These are phyloP conservation scores for Pontederia crassipes DNA, from an alignment of 176 grass and related monocot species.

Conservation along the genomic window DNA sequence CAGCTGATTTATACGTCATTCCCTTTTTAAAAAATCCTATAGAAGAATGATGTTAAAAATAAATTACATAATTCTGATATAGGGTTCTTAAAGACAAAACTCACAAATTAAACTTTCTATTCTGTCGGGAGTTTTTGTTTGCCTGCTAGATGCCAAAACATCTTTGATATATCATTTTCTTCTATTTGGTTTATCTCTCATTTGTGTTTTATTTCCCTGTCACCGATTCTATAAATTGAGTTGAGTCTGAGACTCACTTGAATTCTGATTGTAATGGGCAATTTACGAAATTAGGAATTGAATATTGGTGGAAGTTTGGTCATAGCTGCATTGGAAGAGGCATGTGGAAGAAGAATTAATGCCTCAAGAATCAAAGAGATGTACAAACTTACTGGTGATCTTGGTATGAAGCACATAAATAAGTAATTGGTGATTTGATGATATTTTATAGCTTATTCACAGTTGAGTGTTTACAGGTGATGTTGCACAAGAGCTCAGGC, in stretches of 20 bases:
- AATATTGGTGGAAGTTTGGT: slow-evolving; percentile 88
- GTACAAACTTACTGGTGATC: slow-evolving; percentile 80
- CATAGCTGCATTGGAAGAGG: slow-evolving; percentile 64
- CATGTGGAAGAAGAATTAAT: slow-evolving; percentile 42
- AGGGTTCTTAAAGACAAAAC: too few relatives aligned
- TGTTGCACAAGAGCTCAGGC: slow-evolving; percentile 80
- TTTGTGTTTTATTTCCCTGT: too few relatives aligned
- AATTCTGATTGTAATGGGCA: too few relatives aligned
- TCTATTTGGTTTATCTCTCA: too few relatives aligned
- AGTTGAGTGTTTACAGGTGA: slow-evolving; percentile 34
- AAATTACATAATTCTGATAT: too few relatives aligned
- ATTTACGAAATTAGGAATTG: slow-evolving; percentile 77
- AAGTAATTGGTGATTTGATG: slow-evolving; percentile 4
- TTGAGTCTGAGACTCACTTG: neutral
- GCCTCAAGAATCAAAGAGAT: slow-evolving; percentile 87
- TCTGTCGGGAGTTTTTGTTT: too few relatives aligned
- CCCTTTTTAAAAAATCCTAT: too few relatives aligned
- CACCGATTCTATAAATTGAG: neutral
- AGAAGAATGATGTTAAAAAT: too few relatives aligned
- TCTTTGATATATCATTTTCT: too few relatives aligned
- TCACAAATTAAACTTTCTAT: too few relatives aligned
- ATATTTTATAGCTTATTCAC: neutral
- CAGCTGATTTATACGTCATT: too few relatives aligned
- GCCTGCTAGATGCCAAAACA: too few relatives aligned
- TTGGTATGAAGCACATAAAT: slow-evolving; percentile 43